These are phyloP conservation scores for Hibiscus trionum DNA, from an alignment of 345 rosid species.

Conservation along the genomic window DNA sequence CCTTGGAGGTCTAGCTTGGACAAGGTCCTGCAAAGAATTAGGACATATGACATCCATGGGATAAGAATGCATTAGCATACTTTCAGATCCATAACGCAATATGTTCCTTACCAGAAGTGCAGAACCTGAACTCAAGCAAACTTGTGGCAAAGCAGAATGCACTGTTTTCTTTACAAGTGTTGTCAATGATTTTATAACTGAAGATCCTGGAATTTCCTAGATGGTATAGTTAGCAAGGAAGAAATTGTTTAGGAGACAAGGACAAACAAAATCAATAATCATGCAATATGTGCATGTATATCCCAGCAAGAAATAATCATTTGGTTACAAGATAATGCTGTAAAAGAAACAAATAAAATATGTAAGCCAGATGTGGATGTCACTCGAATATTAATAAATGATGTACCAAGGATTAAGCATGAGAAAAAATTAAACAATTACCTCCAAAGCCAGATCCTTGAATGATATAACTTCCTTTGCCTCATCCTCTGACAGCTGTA, in stretches of 20 bases:
- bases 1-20: slow-evolving; percentile 59
- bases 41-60: neutral
- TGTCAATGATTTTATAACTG: slow-evolving; percentile 50
- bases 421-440: slow-evolving; percentile 15
- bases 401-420: neutral
- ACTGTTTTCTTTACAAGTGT: slow-evolving; percentile 61
- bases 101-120: slow-evolving; percentile 57
- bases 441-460: slow-evolving; percentile 59
- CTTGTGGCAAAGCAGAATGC: slow-evolving; percentile 57
- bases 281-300: neutral
- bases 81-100: neutral
- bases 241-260: neutral
- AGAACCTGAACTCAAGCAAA: slow-evolving; percentile 71
- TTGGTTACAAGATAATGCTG: neutral
- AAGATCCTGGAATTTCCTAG: slow-evolving; percentile 64
- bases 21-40: slow-evolving; percentile 53
- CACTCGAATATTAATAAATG: neutral
- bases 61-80: neutral
- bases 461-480: slow-evolving; percentile 70
- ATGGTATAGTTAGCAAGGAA: slow-evolving; percentile 12
- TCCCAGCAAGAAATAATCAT: neutral
- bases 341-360: neutral
- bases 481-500: slow-evolving; percentile 65
- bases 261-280: neutral
- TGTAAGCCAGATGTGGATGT: neutral